Evolutionary conservation across 2,329 filamentous ascomycete genomes (phyloP), one percentile per base, ranked within the genome.

Genomic region (Seiridium cupressi): DNA sequence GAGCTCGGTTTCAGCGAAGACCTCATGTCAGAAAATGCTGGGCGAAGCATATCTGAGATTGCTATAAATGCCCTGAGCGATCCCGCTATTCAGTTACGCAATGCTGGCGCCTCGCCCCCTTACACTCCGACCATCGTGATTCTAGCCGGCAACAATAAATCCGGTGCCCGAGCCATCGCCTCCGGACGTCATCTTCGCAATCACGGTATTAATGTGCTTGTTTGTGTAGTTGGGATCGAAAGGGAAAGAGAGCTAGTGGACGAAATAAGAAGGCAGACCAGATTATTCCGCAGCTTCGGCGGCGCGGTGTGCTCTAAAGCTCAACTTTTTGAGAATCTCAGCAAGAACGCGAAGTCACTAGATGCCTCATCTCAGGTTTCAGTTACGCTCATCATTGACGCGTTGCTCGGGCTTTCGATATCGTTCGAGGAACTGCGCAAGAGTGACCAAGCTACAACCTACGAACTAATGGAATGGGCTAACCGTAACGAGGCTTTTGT

Each of bases 111-210:
- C 4, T 70, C 70, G 18, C 66, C 67, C 5, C 72, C 68, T 51
- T 73, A 62, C 44, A 56, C 75, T 35, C 64, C 71, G 59, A 79
- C 81, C 0, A 77, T 87, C 38, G 87, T 96, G 31, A 86, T 98
- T 5, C 81, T 98, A n/a, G 93, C 92, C 0, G 94, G 95, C n/a
- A 98, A 97, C 73, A 94, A 97, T 74, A 92, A 92, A 65, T 93
- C 89, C 1, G 93, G 94, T 44, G 89, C 91, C 44, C 85, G 94
- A 61, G 92, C 93, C 3, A 83, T 98, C 57, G 91, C 92, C 11
- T 93, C 93, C 3, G 93, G 89, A 35, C 87, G 95, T 4, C 93
- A 98, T 72, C 83, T 98, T 7, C 87, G 91, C 56, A 94, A 93
- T 70, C 91, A 93, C 64, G 90, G 91, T 26, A 80, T 92, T 58